phyloP scores from a whole-genome alignment of 768 basidiomycete genomes.

The Hygrophoropsis aurantiaca region DNA sequence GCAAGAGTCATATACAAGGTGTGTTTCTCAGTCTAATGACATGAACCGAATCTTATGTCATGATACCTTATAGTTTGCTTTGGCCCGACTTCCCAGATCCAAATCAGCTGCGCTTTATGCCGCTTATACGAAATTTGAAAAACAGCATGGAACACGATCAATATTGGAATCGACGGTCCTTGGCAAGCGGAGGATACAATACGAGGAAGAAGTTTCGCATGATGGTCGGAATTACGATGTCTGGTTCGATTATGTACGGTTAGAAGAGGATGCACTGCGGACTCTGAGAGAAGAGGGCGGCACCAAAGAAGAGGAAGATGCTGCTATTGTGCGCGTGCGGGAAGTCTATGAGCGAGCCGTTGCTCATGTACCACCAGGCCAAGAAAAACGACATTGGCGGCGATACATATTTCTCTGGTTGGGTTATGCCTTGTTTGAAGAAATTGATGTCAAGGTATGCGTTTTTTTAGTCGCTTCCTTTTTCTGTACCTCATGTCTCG shows the following conservation, averaged over 20 bases:
- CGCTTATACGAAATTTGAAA: conserved; percentile 96
- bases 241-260: conserved; percentile 94
- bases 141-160: conserved; percentile 89
- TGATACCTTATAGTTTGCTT: conserved; percentile 70
- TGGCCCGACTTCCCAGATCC: conserved; percentile 87
- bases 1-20: conserved; percentile 98
- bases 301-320: conserved; percentile 67
- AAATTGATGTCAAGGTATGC: conserved; percentile 87
- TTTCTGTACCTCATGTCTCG: background rate
- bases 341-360: conserved; percentile 97
- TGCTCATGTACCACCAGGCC: conserved; percentile 91
- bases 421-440: conserved; percentile 95
- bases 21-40: conserved; percentile 13
- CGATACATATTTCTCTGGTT: conserved; percentile 92
- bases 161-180: conserved; percentile 92
- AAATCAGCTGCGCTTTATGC: conserved; percentile 89
- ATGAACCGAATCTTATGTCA: conserved; percentile 2
- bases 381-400: conserved; percentile 90
- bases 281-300: conserved; percentile 76
- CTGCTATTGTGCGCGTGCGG: conserved; percentile 65
- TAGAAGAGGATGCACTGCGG: conserved; percentile 86
- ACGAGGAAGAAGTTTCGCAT: conserved; percentile 92
- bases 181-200: conserved; percentile 97
- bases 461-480: background rate
- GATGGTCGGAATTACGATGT: conserved; percentile 95